A percentile compares a stretch with the other conserved stretches of the same genome.
Conservation (phyloP, 2,329 filamentous ascomycete species). For the Fusarium domesticum region DNA sequence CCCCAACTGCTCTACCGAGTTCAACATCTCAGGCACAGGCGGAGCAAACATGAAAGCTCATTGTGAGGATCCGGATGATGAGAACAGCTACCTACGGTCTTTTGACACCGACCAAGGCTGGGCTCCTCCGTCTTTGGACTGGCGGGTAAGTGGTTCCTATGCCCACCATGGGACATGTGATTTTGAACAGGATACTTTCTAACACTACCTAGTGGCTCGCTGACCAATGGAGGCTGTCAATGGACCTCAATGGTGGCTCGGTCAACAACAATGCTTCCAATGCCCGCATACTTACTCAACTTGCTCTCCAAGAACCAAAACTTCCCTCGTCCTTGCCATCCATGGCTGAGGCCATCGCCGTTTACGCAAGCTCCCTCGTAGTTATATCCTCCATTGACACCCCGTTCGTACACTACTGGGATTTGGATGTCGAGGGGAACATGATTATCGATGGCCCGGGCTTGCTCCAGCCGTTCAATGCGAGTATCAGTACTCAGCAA, state of each 20-base stretch:
- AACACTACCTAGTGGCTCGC: constrained; percentile 41
- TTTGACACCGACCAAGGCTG: constrained; percentile 30
- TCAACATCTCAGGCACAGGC: constrained; percentile 51
- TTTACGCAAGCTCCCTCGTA: constrained; percentile 64
- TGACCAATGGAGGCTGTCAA: constrained; percentile 50
- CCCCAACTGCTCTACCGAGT: constrained; percentile 63
- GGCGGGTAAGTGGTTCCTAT: constrained; percentile 37
- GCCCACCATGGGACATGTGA: rapidly evolving
- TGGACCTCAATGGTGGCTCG: constrained; percentile 56
- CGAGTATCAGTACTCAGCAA: constrained; percentile 60
- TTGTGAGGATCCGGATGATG: constrained; percentile 57
- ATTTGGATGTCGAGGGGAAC: constrained; percentile 34
- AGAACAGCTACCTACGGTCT: constrained; percentile 52
- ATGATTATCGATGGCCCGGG: constrained; percentile 42
- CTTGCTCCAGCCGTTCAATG: constrained; percentile 58
- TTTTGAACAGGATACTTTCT: constrained; percentile 6
- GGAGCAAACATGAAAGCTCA: constrained; percentile 59
- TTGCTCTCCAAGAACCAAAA: constrained; percentile 40
- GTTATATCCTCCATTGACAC: constrained; percentile 57
- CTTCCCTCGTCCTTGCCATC: constrained; percentile 58
- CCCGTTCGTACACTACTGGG: constrained; percentile 59
- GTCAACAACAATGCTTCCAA: constrained; percentile 57
- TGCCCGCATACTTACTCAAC: constrained; percentile 53
- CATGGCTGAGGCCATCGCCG: constrained; percentile 70
- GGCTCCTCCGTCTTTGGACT: constrained; percentile 44